Evolutionary conservation across 2,329 filamentous ascomycete genomes (phyloP), one percentile per base, ranked within the genome.

Genomic region (Fusarium ambrosium): DNA sequence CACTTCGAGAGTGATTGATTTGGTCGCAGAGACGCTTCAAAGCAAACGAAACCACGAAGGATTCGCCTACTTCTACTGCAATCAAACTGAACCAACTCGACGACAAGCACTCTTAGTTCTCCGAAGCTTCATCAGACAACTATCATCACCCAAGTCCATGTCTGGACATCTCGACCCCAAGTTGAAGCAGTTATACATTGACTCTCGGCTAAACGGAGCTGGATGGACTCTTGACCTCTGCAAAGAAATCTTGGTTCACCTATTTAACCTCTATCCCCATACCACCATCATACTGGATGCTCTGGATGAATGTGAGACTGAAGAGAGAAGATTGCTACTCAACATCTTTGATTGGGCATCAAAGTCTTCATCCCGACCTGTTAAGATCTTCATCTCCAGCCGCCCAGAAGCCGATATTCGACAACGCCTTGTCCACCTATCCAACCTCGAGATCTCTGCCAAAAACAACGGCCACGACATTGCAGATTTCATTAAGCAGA

Each of bases 341-440:
- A 32, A 41, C 2, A 20, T 20, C 2, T 27, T 60, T 1, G 22
- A 41, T 10, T 27, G 11, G 16, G 7, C 24, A 9, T 5, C 18
- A 1, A 29, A 16, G 8, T 11, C 6, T 3, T 24, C 32, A 1
- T 27, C 32, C 1, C 36, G 22, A 9, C 53, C 53, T 11, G 22
- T 60, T 4, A 60, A 41, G 6, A 29, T 60, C 11, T 60, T 60
- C 11, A 9, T 60, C 20, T 60, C 56, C 7, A 41, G 56, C 14
- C 56, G 56, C 7, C 36, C 56, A 2, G 56, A 60, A n/a, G 56
- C 2, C 11, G 56, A 60, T 13, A 60, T 60, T 41, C 36, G 56
- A 7, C 56, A 36, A 9, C 56, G 20, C 2, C 24, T 60, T 13
- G 14, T 9, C 10, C 9, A 6, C 14, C n/a, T 37, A 6, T 24